phyloP scores from a whole-genome alignment of 2,329 filamentous ascomycete species.

The Byssothecium circinans region DNA sequence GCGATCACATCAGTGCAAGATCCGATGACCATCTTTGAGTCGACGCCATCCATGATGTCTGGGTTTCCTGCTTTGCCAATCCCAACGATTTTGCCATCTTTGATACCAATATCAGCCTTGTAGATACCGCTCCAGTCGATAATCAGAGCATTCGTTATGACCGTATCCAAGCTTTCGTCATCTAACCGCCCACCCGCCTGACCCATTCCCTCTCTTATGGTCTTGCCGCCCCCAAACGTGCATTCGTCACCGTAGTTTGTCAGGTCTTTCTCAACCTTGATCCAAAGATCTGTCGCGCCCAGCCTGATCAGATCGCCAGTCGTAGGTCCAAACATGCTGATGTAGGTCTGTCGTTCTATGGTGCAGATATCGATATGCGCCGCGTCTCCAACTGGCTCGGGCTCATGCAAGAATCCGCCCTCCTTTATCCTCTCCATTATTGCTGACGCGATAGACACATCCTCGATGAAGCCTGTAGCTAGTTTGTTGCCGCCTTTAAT shows the following conservation, averaged over 20 bases:
- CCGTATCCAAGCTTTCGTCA: conserved; percentile 74
- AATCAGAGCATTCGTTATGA: conserved; percentile 86
- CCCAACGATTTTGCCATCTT: conserved; percentile 79
- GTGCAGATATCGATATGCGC: conserved; percentile 63
- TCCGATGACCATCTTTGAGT: conserved; percentile 76
- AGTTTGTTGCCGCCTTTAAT: conserved; percentile 84
- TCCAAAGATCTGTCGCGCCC: conserved; percentile 84
- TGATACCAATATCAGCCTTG: conserved; percentile 95
- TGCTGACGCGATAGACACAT: conserved; percentile 60
- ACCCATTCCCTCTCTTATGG: conserved; percentile 91
- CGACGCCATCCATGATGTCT: conserved; percentile 92
- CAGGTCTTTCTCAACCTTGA: conserved; percentile 83
- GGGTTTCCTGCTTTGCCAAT: conserved; percentile 96
- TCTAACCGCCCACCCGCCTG: conserved; percentile 79
- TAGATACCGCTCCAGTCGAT: conserved; percentile 91
- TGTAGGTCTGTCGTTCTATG: conserved; percentile 79
- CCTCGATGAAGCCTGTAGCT: conserved; percentile 72
- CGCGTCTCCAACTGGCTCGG: conserved; percentile 63
- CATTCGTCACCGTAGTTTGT: conserved; percentile 91
- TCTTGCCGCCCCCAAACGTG: conserved; percentile 93
- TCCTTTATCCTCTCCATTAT: conserved; percentile 69
- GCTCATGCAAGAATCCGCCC: conserved; percentile 76
- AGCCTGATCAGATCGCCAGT: conserved; percentile 82
- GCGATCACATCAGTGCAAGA: conserved; percentile 90
- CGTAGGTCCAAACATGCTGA: conserved; percentile 89